Evolutionary conservation across 2,329 filamentous ascomycete genomes (phyloP).

Genomic region (Daldinia sp.): DNA sequence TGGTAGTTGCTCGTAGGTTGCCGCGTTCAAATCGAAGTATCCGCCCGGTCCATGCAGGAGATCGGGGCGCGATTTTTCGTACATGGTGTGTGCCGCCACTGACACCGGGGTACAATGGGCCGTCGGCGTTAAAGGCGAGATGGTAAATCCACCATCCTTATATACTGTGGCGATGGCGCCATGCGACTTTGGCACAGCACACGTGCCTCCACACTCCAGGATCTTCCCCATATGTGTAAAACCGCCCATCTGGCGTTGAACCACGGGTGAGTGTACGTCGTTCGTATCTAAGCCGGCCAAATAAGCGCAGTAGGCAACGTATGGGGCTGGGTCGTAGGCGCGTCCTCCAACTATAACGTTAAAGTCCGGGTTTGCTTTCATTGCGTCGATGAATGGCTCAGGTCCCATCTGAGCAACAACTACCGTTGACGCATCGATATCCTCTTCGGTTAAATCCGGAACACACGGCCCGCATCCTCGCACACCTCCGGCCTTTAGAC

Average conservation of each 20-base stretch:
- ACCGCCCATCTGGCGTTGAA: conserved; percentile 49
- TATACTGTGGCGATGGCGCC: conserved; percentile 58
- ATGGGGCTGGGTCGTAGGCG: conserved; percentile 58
- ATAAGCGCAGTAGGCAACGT: conserved; percentile 55
- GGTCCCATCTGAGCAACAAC: conserved; percentile 60
- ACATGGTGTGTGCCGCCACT: conserved; percentile 66
- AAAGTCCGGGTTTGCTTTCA: conserved; percentile 48
- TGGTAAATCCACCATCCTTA: conserved; percentile 59
- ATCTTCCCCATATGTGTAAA: conserved; percentile 68
- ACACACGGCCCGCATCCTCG: conserved; percentile 57
- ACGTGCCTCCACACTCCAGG: conserved; percentile 64
- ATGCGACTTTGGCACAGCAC: conserved; percentile 60
- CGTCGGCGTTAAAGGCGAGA: conserved; percentile 56
- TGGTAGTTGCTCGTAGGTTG: conserved; percentile 58
- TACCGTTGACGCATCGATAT: conserved; percentile 54
- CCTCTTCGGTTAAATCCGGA: conserved; percentile 53
- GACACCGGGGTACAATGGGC: conserved; percentile 60
- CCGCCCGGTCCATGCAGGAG: conserved; percentile 64
- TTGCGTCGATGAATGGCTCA: conserved; percentile 56
- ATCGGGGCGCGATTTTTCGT: conserved; percentile 67
- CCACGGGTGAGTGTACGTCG: conserved; percentile 22
- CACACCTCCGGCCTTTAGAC: conserved; percentile 50
- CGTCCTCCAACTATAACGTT: conserved; percentile 63
- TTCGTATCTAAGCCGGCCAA: conserved; percentile 35
- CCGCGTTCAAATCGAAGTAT: conserved; percentile 55